Evolutionary conservation across 352 stramenopile species (phyloP).

Genomic region (Globisporangium perplexum): DNA sequence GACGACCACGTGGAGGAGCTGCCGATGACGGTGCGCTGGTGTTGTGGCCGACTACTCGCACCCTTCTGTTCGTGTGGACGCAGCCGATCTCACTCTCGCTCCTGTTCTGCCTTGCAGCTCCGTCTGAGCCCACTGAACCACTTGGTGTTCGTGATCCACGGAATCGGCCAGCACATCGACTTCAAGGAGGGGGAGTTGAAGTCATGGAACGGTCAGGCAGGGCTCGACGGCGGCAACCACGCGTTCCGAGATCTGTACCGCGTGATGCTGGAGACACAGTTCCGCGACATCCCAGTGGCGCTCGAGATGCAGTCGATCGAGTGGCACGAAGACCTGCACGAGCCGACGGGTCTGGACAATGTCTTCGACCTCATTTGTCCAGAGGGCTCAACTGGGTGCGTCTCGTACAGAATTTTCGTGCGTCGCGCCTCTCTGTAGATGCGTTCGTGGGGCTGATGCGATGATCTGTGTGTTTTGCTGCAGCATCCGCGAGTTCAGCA

Average conservation of each 20-base stretch:
- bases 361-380: slow-evolving; percentile 83
- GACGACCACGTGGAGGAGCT: slow-evolving; percentile 71
- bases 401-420: background rate
- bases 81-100: background rate
- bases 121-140: slow-evolving; percentile 73
- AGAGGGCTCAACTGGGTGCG: slow-evolving; percentile 65
- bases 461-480: background rate
- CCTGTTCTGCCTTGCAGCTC: slow-evolving; percentile 27
- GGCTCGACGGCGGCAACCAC: slow-evolving; percentile 73
- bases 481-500: slow-evolving; percentile 90
- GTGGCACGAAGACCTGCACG: slow-evolving; percentile 87
- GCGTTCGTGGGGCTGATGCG: background rate
- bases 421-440: background rate
- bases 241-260: slow-evolving; percentile 76
- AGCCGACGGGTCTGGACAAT: slow-evolving; percentile 76
- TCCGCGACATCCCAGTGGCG: slow-evolving; percentile 72
- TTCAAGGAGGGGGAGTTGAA: slow-evolving; percentile 83
- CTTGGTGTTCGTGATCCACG: slow-evolving; percentile 84
- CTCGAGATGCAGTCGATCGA: slow-evolving; percentile 89
- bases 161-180: slow-evolving; percentile 81
- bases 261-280: slow-evolving; percentile 70
- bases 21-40: slow-evolving; percentile 45
- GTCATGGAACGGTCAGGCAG: slow-evolving; percentile 67
- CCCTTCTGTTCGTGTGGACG: background rate
- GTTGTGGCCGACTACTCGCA: background rate